Conservation (phyloP, 1,284 basidiomycete species). For the Coniophora puteana region DNA sequence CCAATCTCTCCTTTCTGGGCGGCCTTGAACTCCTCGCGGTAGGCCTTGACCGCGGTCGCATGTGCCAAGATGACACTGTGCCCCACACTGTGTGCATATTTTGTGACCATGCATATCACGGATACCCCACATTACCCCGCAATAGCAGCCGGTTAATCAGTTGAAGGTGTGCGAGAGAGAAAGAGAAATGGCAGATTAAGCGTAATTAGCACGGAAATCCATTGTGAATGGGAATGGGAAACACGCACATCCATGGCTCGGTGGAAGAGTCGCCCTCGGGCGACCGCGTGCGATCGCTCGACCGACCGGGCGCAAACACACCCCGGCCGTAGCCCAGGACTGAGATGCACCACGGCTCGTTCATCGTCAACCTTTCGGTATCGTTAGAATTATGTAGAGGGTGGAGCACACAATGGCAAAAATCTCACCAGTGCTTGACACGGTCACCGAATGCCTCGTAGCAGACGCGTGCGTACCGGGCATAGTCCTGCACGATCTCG, state of each 20-base stretch:
- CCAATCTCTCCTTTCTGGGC: constrained; percentile 61
- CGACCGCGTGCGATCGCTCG: constrained; percentile 53
- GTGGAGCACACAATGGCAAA: constrained; percentile 4
- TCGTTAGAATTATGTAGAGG: constrained; percentile 8
- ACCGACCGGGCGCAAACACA: constrained; percentile 65
- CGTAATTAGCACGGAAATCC: constrained; percentile 7
- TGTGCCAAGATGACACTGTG: constrained; percentile 70
- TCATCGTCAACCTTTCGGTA: constrained; percentile 54
- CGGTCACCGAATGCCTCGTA: constrained; percentile 73
- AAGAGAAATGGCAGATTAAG: too few species aligned
- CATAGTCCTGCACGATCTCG: constrained; percentile 37
- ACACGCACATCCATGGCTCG: constrained; percentile 71
- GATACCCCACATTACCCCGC: background rate
- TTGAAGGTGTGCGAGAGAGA: background rate
- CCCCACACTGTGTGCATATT: constrained; percentile 46
- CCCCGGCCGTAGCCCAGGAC: constrained; percentile 65
- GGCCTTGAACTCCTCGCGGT: constrained; percentile 57
- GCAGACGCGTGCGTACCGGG: constrained; percentile 64
- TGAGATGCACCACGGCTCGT: constrained; percentile 75
- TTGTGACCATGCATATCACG: background rate
- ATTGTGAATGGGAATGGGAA: constrained; percentile 8
- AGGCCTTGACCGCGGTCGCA: constrained; percentile 60
- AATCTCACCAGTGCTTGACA: constrained; percentile 65
- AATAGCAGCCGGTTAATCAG: background rate
- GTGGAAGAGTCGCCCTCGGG: constrained; percentile 56